phyloP scores from a whole-genome alignment of 345 rosid genomes.

The Melastoma malabathricum region DNA sequence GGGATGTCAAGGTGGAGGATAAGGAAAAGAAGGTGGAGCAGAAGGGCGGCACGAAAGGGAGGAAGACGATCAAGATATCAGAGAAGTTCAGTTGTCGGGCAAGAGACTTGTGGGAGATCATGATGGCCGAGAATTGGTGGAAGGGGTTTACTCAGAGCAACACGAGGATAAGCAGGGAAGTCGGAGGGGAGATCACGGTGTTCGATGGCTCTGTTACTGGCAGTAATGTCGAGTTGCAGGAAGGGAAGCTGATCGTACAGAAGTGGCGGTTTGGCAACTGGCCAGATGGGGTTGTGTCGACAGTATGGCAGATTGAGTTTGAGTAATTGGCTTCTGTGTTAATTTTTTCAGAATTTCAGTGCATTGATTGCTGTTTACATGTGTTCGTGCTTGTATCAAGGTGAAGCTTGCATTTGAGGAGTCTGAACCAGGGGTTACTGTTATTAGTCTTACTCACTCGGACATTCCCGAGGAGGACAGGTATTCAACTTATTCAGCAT shows the following conservation, averaged over 20 bases:
- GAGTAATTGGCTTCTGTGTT: background rate
- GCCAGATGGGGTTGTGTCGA: conserved; percentile 86
- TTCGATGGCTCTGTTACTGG: conserved; percentile 96
- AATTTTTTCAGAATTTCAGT: background rate
- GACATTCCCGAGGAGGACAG: conserved; percentile 95
- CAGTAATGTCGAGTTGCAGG: conserved; percentile 57
- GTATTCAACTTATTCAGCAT: conserved; percentile 12
- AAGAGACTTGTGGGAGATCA: conserved; percentile 65
- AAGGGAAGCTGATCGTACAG: conserved; percentile 83
- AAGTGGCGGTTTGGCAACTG: conserved; percentile 94
- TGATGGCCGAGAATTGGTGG: conserved; percentile 97
- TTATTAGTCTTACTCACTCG: conserved; percentile 55
- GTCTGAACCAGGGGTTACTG: conserved; percentile 73
- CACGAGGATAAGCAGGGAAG: conserved; percentile 76
- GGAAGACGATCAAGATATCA: conserved; percentile 56
- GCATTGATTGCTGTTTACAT: background rate
- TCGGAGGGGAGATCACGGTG: conserved; percentile 64
- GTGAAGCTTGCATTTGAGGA: conserved; percentile 60
- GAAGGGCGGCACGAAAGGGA: conserved; percentile 38
- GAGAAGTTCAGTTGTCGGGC: conserved; percentile 89
- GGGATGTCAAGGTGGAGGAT: conserved; percentile 5
- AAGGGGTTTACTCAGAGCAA: conserved; percentile 90
- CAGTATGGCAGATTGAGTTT: conserved; percentile 23
- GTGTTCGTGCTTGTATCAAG: conserved; percentile 22
- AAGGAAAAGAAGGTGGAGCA: conserved; percentile 30